These are phyloP conservation scores for Beta corolliflora DNA, from an alignment of 179 eudicot species.

Conservation along the genomic window DNA sequence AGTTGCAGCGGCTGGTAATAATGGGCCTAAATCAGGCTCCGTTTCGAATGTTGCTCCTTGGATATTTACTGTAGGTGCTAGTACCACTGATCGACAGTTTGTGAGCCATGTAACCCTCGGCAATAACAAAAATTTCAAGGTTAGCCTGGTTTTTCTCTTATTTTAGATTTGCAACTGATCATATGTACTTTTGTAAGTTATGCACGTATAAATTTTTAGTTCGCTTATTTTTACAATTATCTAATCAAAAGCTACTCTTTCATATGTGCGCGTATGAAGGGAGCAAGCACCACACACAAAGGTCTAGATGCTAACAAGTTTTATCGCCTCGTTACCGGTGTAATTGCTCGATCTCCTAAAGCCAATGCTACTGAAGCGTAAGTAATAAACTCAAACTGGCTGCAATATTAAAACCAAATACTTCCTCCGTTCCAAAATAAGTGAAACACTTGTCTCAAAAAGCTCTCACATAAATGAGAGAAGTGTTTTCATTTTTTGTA, in stretches of 20 bases:
- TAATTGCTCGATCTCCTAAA: not conserved
- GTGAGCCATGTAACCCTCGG: conserved; percentile 2
- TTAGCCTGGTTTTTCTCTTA: not conserved
- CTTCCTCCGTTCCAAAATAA: too few species aligned
- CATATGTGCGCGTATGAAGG: not conserved
- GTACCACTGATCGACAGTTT: conserved; percentile 9
- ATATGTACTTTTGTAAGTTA: too few species aligned
- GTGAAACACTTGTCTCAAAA: too few species aligned
- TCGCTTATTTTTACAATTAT: too few species aligned
- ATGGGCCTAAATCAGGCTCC: not conserved
- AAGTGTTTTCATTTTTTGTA: too few species aligned
- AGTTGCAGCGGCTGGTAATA: conserved; percentile 23
- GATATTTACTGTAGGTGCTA: conserved; percentile 25
- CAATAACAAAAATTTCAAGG: not conserved
- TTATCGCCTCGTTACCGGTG: not conserved
- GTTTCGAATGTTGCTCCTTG: conserved; percentile 21
- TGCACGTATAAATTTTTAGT: too few species aligned
- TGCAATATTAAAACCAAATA: too few species aligned
- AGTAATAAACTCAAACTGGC: not conserved
- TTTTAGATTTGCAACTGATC: too few species aligned
- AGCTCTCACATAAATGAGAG: too few species aligned
- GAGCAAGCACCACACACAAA: not conserved
- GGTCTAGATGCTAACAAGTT: not conserved
- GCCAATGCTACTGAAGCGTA: not conserved
- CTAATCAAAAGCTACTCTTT: too few species aligned